These are phyloP conservation scores for Paraglomus brasilianum DNA, from an alignment of 192 early-diverging fungal species.

Conservation along the genomic window DNA sequence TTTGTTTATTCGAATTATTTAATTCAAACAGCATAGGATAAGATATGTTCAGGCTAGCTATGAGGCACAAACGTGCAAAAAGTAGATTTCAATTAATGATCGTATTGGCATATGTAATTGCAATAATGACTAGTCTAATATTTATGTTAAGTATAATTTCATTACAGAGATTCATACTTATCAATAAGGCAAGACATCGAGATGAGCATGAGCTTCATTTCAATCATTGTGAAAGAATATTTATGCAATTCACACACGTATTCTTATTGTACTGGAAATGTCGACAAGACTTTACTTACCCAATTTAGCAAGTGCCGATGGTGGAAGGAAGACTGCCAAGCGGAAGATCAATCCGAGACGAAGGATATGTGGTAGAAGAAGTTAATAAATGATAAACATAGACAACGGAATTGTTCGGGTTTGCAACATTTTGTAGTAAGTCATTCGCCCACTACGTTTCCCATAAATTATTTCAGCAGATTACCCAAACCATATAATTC, in stretches of 20 bases:
- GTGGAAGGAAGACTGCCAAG: constrained; percentile 69
- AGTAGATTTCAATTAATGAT: not conserved
- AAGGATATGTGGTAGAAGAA: not conserved
- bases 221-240: not conserved
- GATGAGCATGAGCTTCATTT: too few species aligned
- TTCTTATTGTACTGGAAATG: not conserved
- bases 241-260: not conserved
- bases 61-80: not conserved
- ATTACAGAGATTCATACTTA: too few species aligned
- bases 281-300: constrained; percentile 38
- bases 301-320: constrained; percentile 69
- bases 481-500: too few species aligned
- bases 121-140: too few species aligned
- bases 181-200: too few species aligned
- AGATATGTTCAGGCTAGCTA: constrained; percentile 78
- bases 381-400: not conserved
- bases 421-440: too few species aligned
- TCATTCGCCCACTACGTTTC: too few species aligned
- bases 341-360: constrained; percentile 9
- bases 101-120: too few species aligned
- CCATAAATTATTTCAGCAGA: too few species aligned
- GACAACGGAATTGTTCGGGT: not conserved
- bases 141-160: too few species aligned
- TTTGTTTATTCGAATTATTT: constrained; percentile 55
- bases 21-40: constrained; percentile 94